These are phyloP conservation scores for Withania somnifera DNA, from an alignment of 305 asterid species.

Conservation along the genomic window DNA sequence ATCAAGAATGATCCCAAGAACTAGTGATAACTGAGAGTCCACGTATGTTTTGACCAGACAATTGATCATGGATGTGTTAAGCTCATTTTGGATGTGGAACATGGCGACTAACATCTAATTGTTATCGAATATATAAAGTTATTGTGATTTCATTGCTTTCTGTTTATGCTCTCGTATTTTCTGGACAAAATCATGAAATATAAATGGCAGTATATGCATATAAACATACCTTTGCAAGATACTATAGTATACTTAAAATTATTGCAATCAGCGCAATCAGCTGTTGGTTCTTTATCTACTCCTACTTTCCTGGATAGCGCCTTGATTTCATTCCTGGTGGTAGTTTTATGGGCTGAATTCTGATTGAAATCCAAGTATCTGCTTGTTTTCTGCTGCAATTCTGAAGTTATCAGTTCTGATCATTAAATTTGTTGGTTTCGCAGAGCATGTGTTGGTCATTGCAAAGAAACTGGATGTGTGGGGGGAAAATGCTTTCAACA, in stretches of 20 bases:
- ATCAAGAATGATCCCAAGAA: neutral
- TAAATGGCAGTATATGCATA: neutral
- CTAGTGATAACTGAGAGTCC: neutral
- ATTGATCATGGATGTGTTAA: neutral
- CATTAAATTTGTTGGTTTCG: constrained; percentile 17
- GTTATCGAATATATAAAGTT: neutral
- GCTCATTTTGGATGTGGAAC: neutral
- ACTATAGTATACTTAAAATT: neutral
- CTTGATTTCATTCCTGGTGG: neutral
- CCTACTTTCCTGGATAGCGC: neutral
- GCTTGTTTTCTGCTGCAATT: neutral
- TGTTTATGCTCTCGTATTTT: neutral
- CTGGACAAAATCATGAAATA: neutral
- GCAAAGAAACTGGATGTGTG: constrained; percentile 90
- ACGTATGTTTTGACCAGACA: neutral
- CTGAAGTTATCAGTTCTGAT: neutral
- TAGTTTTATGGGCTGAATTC: neutral
- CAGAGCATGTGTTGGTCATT: constrained; percentile 68
- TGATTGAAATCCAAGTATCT: neutral
- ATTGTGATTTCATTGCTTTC: neutral
- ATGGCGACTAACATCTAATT: neutral
- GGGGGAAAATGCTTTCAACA: constrained; percentile 75
- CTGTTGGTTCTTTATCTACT: neutral
- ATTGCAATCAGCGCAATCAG: neutral
- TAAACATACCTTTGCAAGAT: neutral